Conservation (phyloP, 1,139 yeast species). For the Yamadazyma friedrichii region DNA sequence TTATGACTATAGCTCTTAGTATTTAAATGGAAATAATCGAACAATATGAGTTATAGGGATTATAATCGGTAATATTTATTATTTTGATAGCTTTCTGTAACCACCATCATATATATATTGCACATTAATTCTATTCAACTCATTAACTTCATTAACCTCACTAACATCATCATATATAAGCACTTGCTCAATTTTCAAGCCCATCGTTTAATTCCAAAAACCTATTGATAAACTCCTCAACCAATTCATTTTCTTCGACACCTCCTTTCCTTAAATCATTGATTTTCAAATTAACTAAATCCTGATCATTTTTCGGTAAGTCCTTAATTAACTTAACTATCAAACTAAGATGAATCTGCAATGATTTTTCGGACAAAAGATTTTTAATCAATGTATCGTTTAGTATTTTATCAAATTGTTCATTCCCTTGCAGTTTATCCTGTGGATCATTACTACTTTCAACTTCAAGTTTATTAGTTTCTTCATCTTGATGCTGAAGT, state of each 20-base stretch:
- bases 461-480: neutral
- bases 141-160: too few species aligned
- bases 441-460: neutral
- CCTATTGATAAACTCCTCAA: conserved; percentile 56
- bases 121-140: too few species aligned
- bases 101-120: too few species aligned
- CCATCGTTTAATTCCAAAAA: conserved; percentile 13
- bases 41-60: too few species aligned
- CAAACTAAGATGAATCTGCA: conserved; percentile 15
- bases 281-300: conserved; percentile 59
- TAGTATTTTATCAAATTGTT: conserved; percentile 16
- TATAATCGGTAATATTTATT: too few species aligned
- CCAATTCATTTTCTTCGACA: conserved; percentile 57
- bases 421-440: neutral
- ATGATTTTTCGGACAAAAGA: conserved; percentile 9
- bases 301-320: conserved; percentile 42
- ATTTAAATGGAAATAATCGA: too few species aligned
- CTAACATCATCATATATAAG: too few species aligned
- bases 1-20: too few species aligned
- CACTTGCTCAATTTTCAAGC: too few species aligned
- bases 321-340: conserved; percentile 12
- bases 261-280: conserved; percentile 64
- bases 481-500: conserved; percentile 3
- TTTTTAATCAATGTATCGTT: conserved; percentile 39
- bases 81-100: too few species aligned